Base-by-base conservation (phyloP, 2,329 filamentous ascomycete genomes). In the Myriangium duriaei region DNA sequence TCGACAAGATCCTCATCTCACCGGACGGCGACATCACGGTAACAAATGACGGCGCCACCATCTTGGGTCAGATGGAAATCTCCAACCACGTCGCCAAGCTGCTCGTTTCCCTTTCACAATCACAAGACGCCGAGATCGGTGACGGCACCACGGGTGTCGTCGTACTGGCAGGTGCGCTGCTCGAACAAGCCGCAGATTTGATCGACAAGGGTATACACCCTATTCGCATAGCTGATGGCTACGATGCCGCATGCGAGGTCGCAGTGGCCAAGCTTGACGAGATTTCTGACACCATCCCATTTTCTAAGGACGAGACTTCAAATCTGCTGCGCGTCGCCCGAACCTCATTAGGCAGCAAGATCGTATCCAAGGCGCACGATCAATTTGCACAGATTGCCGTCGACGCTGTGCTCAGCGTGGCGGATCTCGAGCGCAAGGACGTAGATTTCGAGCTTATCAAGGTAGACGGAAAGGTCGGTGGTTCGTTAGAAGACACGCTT, bases 201-300 rank as follows among this genome's bases (percentile, higher is more conserved):
- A 96, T 98, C 60, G 92, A 98, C 72, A 98, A 98, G 74, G 92
- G 91, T 58, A 98, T 98, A 53, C 91, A 98, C 65, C 91, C 91
- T 45, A 98, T 98, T 60, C 74, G 92, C 51, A 96, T 98, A 64
- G 92, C 92, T 48, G 91, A 98, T 62, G 91, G 91, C 37, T 98
- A 94, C 65, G 91, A 98, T 59, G 79, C 93, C 55, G 91, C 91
- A 41, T 98, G 92, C 58, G 92, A 98, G 60, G 88, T 96, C 51
- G 91, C 91, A 30, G 82, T 96, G 40, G 77, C 80, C 18, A 83
- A 95, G 65, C 72, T 98, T 36, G 91, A 98, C 63, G 77, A 74
- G 54, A 94, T 98, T 60, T 87, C 85, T 51, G 92, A 98, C 59
- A 76, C 77, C 42, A 86, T 98, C 52, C 71, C 84, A 42, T 98